Base-by-base conservation (phyloP, 495 filamentous ascomycete species). In the Hypomontagnella monticulosa region DNA sequence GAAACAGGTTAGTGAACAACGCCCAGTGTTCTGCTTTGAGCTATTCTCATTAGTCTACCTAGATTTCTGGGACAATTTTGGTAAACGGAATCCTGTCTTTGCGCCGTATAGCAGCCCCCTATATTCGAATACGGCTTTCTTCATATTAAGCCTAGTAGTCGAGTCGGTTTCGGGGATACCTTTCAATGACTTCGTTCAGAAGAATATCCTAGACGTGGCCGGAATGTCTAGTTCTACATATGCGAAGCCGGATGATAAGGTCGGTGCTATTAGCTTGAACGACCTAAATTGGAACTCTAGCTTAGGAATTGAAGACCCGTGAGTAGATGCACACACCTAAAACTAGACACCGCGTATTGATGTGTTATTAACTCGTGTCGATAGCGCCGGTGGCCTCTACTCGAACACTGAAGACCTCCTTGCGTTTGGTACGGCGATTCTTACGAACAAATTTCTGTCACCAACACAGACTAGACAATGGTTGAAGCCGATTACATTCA, bases 401-500 rank as follows among this genome's bases (percentile, higher is more conserved):
- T 81, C 80, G 23, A 80, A 76, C 8, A 60, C 75, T 15, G 62
- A 72, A 5, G 85, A 88, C 64, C 66, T 87, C 51, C 64, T 77
- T 14, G 74, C 68, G 12, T 62, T 86, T 0, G 84, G 84, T 36
- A 76, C 72, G 6, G 79, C 80, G 19, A 84, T 88, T 51, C 78
- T 88, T 4, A 71, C 71, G 41, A 80, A 76, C 18, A 72, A 75
- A 4, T 70, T 87, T 4, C 65, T 86, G 4, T 62, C 77, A 0
- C 66, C 76, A 0, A 46, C 59, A 10, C 42, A 67, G 8, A 88
- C 85, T 0, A 77, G 83, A 57, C 57, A 71, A 33, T 88, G 83
- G 86, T 61, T 89, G 34, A 83, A 84, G 52, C 84, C 85, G 3
- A 8, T 67, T 19, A 56, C 76, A 0, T 77, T 82, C 64, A 83